Base-by-base conservation (phyloP, 805 yeast genomes). In the Metschnikowia vanudenii region DNA sequence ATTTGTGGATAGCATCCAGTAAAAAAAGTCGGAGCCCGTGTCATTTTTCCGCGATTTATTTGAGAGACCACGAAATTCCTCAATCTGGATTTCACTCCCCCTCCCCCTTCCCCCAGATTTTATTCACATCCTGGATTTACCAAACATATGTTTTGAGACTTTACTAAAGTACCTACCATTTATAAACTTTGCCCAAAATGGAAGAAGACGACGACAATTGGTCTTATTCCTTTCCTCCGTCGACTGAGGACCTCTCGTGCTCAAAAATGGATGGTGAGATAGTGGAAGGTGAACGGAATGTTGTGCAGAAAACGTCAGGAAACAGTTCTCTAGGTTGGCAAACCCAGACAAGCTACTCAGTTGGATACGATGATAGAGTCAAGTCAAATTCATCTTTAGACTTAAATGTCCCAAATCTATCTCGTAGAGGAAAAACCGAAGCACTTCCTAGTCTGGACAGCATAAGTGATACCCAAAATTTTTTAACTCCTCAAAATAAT, bases 131-230 rank as follows among this genome's bases (percentile, higher is more conserved):
- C 28, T 26, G 3, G 3, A 26, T 10, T 10, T 12, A 26, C 28
- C 28, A 5, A 26, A 26, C 10, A 26, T 26, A 26, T 26, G 28
- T 9, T 9, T 3, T 26, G 28, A 26, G 12, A 26, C 12, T 26
- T 10, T 12, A 26, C 5, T 26, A 26, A 10, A 10, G 10, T 26
- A 26, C 10, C 28, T 26, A 3, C 12, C 11, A 26, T 5, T 26
- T 26, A 3, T 26, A 26, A 20, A 20, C 7, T 20, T 14, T 5
- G 13, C 31, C 14, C 29, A 39, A 33, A 9, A 40, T 45, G 48
- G 67, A 64, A 16, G 73, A 68, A 29, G 70, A 67, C 17, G 74
- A 68, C 20, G 74, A 70, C 49, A 69, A 68, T 17, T 71, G 75
- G 75, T 58, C 69, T 13, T 69, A 68, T 52, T 65, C 73, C 11